A percentile compares a stretch with the other conserved stretches of the same genome.
Evolutionary conservation across 2,329 filamentous ascomycete species (phyloP).

Genomic region (Fusarium luffae): DNA sequence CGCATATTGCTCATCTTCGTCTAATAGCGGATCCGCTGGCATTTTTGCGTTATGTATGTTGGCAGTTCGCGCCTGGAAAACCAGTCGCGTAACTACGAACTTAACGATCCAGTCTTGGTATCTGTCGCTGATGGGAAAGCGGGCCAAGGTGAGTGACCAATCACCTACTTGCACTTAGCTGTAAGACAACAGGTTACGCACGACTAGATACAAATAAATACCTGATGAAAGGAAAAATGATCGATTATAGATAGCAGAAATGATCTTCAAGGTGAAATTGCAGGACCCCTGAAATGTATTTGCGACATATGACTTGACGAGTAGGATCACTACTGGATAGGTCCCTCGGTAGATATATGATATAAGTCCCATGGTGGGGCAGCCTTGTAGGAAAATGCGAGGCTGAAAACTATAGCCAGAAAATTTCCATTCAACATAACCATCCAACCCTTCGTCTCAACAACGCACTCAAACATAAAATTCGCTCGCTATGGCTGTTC

Average conservation of each 20-base stretch:
- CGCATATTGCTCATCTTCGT: slow-evolving; percentile 69
- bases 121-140: slow-evolving; percentile 20
- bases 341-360: too few relatives aligned
- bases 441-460: not conserved
- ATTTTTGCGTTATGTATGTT: slow-evolving; percentile 49
- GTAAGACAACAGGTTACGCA: not conserved
- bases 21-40: slow-evolving; percentile 55
- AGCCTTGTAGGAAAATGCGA: slow-evolving; percentile 41
- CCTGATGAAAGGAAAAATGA: not conserved
- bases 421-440: slow-evolving; percentile 29
- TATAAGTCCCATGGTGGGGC: slow-evolving; percentile 35
- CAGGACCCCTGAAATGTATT: not conserved
- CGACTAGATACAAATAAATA: not conserved
- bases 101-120: not conserved
- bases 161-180: slow-evolving; percentile 7
- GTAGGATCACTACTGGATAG: not conserved
- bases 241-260: not conserved
- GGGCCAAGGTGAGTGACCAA: slow-evolving; percentile 33
- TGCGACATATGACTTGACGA: not conserved
- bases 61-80: not conserved
- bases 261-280: not conserved
- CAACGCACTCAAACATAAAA: slow-evolving; percentile 2
- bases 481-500: slow-evolving; percentile 53
- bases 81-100: slow-evolving; percentile 6
- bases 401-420: slow-evolving; percentile 39